phyloP scores from a whole-genome alignment of 2,329 filamentous ascomycete genomes.

The Diplodia mutila region DNA sequence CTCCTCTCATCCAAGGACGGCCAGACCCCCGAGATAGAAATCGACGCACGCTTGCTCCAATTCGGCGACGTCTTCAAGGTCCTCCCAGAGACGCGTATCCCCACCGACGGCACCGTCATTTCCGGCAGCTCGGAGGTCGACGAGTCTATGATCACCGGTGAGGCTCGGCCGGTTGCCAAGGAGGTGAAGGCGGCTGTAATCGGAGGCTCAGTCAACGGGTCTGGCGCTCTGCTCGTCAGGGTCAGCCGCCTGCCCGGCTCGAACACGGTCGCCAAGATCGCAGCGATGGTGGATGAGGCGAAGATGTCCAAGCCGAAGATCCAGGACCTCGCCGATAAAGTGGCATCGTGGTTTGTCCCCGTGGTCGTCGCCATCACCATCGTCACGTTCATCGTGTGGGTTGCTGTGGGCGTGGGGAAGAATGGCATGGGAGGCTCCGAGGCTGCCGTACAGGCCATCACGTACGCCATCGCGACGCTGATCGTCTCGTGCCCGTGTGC shows the following conservation, averaged over 20 bases:
- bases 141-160: slow-evolving; percentile 79
- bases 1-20: slow-evolving; percentile 47
- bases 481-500: slow-evolving; percentile 82
- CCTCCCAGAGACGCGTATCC: slow-evolving; percentile 61
- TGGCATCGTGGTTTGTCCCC: slow-evolving; percentile 73
- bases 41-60: slow-evolving; percentile 71
- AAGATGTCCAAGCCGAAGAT: slow-evolving; percentile 69
- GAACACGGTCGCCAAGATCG: slow-evolving; percentile 73
- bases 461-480: slow-evolving; percentile 72
- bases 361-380: slow-evolving; percentile 61
- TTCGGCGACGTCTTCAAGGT: slow-evolving; percentile 71
- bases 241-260: slow-evolving; percentile 67
- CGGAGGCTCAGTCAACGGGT: slow-evolving; percentile 65
- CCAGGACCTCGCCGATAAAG: slow-evolving; percentile 69
- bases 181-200: slow-evolving; percentile 57
- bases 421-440: slow-evolving; percentile 31
- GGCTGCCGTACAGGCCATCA: slow-evolving; percentile 65
- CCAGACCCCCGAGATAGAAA: slow-evolving; percentile 46
- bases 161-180: slow-evolving; percentile 66
- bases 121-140: slow-evolving; percentile 68
- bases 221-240: slow-evolving; percentile 54
- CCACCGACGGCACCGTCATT: slow-evolving; percentile 71
- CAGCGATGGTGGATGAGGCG: slow-evolving; percentile 71
- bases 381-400: slow-evolving; percentile 67
- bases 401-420: slow-evolving; percentile 57